These are phyloP conservation scores for Yamadazyma diospyri DNA, from an alignment of 1,139 yeast species.

Conservation along the genomic window DNA sequence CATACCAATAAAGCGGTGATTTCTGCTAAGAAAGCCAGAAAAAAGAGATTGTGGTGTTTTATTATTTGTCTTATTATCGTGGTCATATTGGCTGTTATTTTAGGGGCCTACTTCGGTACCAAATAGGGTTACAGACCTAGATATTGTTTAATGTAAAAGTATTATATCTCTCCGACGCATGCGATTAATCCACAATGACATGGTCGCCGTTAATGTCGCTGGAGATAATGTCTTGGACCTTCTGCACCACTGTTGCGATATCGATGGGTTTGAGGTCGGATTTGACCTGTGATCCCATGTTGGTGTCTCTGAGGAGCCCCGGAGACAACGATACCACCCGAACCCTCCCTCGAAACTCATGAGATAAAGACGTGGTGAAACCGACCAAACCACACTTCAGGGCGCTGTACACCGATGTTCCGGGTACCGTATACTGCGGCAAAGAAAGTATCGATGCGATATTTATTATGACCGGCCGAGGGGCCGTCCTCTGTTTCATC, in stretches of 20 bases:
- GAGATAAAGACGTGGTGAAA: conserved; percentile 60
- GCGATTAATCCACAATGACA: conserved; percentile 5
- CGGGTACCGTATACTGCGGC: conserved; percentile 41
- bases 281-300: conserved; percentile 51
- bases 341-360: conserved; percentile 53
- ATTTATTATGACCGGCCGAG: conserved; percentile 47
- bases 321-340: conserved; percentile 70
- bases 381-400: conserved; percentile 76
- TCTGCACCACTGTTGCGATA: conserved; percentile 24
- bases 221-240: conserved; percentile 26
- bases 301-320: conserved; percentile 70
- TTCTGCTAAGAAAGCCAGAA: conserved; percentile 87
- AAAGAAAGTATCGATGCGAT: conserved; percentile 68
- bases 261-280: conserved; percentile 18
- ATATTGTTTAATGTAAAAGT: conserved; percentile 6
- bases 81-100: conserved; percentile 64
- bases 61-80: conserved; percentile 59
- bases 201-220: conserved; percentile 42
- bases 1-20: conserved; percentile 89
- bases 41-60: conserved; percentile 86
- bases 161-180: neutral
- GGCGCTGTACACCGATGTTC: conserved; percentile 76
- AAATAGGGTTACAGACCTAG: conserved; percentile 7
- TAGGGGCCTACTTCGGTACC: conserved; percentile 46
- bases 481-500: conserved; percentile 26